Evolutionary conservation across 768 basidiomycete species (phyloP).

Genomic region (Russula sp.): DNA sequence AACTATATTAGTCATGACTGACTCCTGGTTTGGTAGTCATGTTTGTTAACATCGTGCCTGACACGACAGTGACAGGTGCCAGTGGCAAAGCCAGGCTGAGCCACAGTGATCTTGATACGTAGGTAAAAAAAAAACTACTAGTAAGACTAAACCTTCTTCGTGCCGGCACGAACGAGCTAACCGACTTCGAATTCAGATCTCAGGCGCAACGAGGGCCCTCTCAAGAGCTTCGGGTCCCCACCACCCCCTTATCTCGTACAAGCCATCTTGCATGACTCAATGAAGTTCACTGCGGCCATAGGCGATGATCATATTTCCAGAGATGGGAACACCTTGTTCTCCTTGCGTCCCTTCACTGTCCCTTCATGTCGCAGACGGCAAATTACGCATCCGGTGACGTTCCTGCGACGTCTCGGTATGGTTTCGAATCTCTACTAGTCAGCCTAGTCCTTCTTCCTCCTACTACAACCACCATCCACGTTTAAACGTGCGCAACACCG

Average conservation of each 20-base stretch:
- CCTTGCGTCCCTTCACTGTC: background rate
- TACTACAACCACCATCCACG: conserved; percentile 3
- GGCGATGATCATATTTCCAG: background rate
- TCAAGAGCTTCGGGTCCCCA: background rate
- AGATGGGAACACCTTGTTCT: conserved; percentile 8
- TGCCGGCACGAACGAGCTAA: background rate
- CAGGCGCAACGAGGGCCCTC: background rate
- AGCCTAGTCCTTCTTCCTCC: background rate
- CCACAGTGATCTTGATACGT: background rate
- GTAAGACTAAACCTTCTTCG: background rate
- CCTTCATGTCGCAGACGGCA: conserved; percentile 13
- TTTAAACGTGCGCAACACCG: conserved; percentile 8
- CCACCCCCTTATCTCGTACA: background rate
- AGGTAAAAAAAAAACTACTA: background rate
- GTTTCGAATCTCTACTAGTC: background rate
- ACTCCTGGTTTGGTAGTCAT: background rate
- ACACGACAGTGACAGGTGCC: background rate
- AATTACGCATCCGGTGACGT: background rate
- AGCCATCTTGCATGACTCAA: background rate
- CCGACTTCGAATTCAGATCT: background rate
- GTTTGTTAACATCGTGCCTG: background rate
- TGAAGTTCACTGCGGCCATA: background rate
- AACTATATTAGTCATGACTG: background rate
- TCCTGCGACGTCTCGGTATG: background rate
- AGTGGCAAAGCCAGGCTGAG: background rate